Conservation (phyloP, 306 rosid species). For the Herpetospermum pedunculosum region DNA sequence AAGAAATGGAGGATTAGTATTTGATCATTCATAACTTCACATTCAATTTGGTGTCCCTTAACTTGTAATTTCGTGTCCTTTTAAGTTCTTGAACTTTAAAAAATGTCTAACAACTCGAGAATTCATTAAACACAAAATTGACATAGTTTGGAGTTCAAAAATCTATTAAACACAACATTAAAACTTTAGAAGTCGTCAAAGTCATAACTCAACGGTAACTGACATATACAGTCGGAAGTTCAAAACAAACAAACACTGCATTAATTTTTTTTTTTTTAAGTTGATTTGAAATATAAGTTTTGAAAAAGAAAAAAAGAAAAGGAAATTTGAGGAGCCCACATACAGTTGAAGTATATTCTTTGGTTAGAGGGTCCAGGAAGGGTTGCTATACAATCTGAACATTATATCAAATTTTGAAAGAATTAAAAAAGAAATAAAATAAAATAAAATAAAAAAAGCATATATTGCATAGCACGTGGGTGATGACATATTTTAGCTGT, state of each 20-base stretch:
- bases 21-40: neutral
- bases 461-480: conserved; percentile 44
- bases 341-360: conserved; percentile 3
- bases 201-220: too few species aligned
- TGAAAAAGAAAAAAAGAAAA: neutral
- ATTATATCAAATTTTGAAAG: neutral
- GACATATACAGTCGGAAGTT: too few species aligned
- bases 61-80: too few species aligned
- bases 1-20: neutral
- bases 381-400: neutral
- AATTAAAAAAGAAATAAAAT: neutral
- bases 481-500: conserved; percentile 17
- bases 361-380: neutral
- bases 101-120: too few species aligned
- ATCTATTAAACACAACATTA: too few species aligned
- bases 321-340: neutral
- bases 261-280: too few species aligned
- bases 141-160: too few species aligned
- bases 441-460: neutral
- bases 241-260: too few species aligned
- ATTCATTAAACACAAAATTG: too few species aligned
- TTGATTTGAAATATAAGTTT: too few species aligned
- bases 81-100: too few species aligned
- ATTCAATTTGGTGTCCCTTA: neutral
- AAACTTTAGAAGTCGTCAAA: too few species aligned